Base-by-base conservation (phyloP, 2,329 filamentous ascomycete species). In the Diplodia intermedia region DNA sequence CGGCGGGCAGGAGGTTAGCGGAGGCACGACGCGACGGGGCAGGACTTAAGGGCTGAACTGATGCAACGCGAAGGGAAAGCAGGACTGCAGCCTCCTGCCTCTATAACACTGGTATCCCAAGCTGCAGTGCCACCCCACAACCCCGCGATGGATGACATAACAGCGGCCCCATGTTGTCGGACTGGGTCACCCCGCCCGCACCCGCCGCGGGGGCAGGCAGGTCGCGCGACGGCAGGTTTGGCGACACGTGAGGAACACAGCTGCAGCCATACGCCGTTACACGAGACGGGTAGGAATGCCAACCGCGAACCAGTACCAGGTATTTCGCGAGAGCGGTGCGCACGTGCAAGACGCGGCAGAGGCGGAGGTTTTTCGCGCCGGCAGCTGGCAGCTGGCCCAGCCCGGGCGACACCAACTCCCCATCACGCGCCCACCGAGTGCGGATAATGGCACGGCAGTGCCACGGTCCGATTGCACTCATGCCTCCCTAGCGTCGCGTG, bases 161-260 rank as follows among this genome's bases (percentile, higher is more conserved):
- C 38, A 23, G 31, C 56, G 18, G 23, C 20, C 23, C 43, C 26
- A 7, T 47, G 56, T 29, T 61, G n/a, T 36, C 60, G 60, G 60
- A 40, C 60, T 63, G 60, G 60, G 60, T 63, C 47, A 63, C 60
- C 60, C 60, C 6, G 20, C 62, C 43, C 33, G 31, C 54, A 38
- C 36, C 36, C 36, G 36, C 36, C 9, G 8, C 54, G n/a, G 8
- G 12, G 31, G 18, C 31, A 6, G 62, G 62, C 49, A 65, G 62
- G 62, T 65, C 15, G 50, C 47, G 38, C 50, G 62, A 23, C 49
- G 62, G 62, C 62, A 65, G 38, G 62, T 65, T 55, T 55, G 47
- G 50, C 62, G 62, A 55, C 49, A 52, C 29, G 47, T 38, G 57
- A 15, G 9, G 36, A 40, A 26, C 26, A 47, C 14, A n/a, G 20